Conservation (phyloP, 306 rosid species). For the Styphnolobium japonicum region DNA sequence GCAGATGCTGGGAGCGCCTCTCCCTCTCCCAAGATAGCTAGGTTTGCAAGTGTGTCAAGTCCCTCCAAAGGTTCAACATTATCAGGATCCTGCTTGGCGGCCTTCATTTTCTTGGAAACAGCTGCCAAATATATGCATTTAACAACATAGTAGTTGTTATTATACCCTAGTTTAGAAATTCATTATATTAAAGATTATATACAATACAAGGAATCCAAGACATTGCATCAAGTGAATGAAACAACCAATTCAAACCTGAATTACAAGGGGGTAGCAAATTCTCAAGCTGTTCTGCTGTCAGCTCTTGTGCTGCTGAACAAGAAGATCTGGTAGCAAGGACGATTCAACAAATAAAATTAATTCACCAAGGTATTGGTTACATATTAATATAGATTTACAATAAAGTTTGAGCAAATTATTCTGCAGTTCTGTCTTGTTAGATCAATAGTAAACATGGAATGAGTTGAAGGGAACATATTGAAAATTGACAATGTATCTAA, state of each 20-base stretch:
- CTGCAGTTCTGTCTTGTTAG: not conserved
- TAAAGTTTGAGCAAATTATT: not conserved
- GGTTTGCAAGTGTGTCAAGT: constrained; percentile 86
- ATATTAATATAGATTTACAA: not conserved
- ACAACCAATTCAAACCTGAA: constrained; percentile 62
- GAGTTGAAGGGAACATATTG: not conserved
- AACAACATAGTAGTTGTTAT: constrained; percentile 5
- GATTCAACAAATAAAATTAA: constrained; percentile 29
- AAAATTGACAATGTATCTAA: not conserved
- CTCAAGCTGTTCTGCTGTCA: constrained; percentile 76
- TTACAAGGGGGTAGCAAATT: constrained; percentile 57
- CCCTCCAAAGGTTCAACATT: constrained; percentile 77
- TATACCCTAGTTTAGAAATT: not conserved
- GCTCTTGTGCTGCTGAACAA: constrained; percentile 77
- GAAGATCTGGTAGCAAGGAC: constrained; percentile 58
- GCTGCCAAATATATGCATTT: constrained; percentile 39
- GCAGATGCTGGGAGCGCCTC: constrained; percentile 72
- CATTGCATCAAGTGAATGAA: constrained; percentile 18
- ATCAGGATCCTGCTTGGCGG: constrained; percentile 73
- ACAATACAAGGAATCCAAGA: constrained; percentile 17
- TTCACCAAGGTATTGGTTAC: not conserved
- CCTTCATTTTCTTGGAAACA: constrained; percentile 69
- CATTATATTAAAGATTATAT: not conserved
- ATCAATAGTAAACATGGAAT: constrained; percentile 16
- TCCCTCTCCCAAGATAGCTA: constrained; percentile 88